These are phyloP conservation scores for Solanum bulbocastanum DNA, from an alignment of 257 asterid species.

Conservation along the genomic window DNA sequence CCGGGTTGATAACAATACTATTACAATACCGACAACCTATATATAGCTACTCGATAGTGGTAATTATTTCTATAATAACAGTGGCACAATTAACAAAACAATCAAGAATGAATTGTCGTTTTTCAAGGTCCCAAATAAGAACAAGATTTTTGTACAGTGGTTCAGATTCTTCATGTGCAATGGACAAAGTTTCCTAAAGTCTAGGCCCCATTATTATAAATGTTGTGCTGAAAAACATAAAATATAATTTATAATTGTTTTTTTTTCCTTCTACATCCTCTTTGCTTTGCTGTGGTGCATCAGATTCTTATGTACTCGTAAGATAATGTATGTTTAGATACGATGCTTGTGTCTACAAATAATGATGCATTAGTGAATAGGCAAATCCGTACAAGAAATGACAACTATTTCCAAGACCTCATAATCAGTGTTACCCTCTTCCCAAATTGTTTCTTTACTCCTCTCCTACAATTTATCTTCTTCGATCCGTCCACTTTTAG, in stretches of 20 bases:
- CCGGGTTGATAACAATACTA: no score
- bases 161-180: slow-evolving; percentile 33
- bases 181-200: not conserved
- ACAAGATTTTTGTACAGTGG: slow-evolving; percentile 15
- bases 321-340: slow-evolving; percentile 2
- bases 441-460: not conserved
- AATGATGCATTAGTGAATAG: not conserved
- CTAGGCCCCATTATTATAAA: slow-evolving; percentile 6
- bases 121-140: slow-evolving; percentile 6
- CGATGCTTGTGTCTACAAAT: not conserved
- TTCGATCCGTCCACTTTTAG: no score
- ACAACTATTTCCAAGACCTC: not conserved
- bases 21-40: not conserved
- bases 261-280: not conserved
- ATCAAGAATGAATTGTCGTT: slow-evolving; percentile 25
- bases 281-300: slow-evolving; percentile 31
- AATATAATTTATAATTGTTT: not conserved
- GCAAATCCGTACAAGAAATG: not conserved
- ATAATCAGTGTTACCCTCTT: not conserved
- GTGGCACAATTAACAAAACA: slow-evolving; percentile 18
- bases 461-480: no score
- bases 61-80: not conserved
- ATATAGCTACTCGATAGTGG: not conserved
- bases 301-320: not conserved
- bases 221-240: slow-evolving; percentile 1